Evolutionary conservation across 768 basidiomycete genomes (phyloP), one percentile per base, ranked within the genome.

Genomic region (Tephrocybe sp.): DNA sequence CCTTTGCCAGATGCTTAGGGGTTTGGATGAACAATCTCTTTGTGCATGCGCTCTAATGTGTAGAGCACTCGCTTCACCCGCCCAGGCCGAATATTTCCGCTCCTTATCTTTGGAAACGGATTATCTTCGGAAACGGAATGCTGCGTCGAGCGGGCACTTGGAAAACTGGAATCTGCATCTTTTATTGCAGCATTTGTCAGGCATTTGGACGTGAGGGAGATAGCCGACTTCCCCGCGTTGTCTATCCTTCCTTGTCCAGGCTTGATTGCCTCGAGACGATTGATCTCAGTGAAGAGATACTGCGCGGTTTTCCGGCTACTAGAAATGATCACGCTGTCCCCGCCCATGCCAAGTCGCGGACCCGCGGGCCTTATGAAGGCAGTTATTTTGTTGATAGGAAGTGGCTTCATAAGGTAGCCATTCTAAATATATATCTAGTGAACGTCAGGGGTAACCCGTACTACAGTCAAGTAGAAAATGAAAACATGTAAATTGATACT

Each of bases 1-100:
- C 3, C 11, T 11, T 30, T 30, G 28, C 11, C 28, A 30, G 11
- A 30, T 30, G 6, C 11, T 30, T 5, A 30, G 5, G 6, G 6
- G 28, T 11, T 11, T 30, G 28, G 11, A 30, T 30, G 33, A 28
- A 21, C 40, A 43, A 12, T 30, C 40, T 42, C 24, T 48, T 30
- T 20, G 50, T 45, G 37, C 50, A 36, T 51, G 50, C 37, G 51
- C 51, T 41, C 46, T 53, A 26, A 53, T 45, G 17, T 53, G 51
- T 25, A 53, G 38, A 47, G 45, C 45, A 18, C 38, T 53, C 37
- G 15, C 28, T 23, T 11, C 30, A 34, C 45, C 18, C 38, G 45
- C 51, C 17, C 51, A 48, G 10, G 51, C 45, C 18, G 20, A 23
- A 1, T 14, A 47, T 24, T 53, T 47, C 44, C 45, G 37, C 51